These are phyloP conservation scores for Orbilia ellipsospora DNA, from an alignment of 2,329 filamentous ascomycete genomes.

Conservation along the genomic window DNA sequence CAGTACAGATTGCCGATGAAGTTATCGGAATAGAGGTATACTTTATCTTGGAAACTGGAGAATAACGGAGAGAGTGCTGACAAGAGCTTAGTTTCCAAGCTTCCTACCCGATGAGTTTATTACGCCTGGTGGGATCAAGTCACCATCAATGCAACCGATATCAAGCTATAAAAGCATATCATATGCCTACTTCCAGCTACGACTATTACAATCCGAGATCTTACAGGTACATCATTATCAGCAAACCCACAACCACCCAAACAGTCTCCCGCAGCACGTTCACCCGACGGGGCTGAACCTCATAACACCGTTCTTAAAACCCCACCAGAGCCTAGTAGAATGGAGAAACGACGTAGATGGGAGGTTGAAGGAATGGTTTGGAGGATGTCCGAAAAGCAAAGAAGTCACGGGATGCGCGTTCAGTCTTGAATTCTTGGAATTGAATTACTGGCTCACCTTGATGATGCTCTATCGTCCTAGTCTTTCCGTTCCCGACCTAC, in stretches of 20 bases:
- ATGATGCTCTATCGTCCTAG: slow-evolving; percentile 96
- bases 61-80: slow-evolving; percentile 5
- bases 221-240: slow-evolving; percentile 92
- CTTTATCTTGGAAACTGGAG: neutral
- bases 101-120: slow-evolving; percentile 88
- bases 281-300: slow-evolving; percentile 65
- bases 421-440: slow-evolving; percentile 85
- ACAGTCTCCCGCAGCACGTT: slow-evolving; percentile 50
- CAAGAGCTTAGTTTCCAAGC: slow-evolving; percentile 74
- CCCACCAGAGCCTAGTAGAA: slow-evolving; percentile 84
- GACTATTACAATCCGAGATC: slow-evolving; percentile 92
- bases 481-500: slow-evolving; percentile 82
- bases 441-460: slow-evolving; percentile 98
- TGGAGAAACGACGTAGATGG: slow-evolving; percentile 91
- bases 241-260: slow-evolving; percentile 72
- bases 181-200: slow-evolving; percentile 89
- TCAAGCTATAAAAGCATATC: slow-evolving; percentile 91
- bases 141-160: slow-evolving; percentile 68
- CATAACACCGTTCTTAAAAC: slow-evolving; percentile 84
- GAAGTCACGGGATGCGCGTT: slow-evolving; percentile 87
- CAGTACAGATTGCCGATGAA: slow-evolving; percentile 94
- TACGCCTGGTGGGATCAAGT: slow-evolving; percentile 76
- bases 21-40: slow-evolving; percentile 84
- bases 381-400: slow-evolving; percentile 76
- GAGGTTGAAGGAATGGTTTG: slow-evolving; percentile 86